Conservation (phyloP, 1,139 yeast species). For the Candida sp. region DNA sequence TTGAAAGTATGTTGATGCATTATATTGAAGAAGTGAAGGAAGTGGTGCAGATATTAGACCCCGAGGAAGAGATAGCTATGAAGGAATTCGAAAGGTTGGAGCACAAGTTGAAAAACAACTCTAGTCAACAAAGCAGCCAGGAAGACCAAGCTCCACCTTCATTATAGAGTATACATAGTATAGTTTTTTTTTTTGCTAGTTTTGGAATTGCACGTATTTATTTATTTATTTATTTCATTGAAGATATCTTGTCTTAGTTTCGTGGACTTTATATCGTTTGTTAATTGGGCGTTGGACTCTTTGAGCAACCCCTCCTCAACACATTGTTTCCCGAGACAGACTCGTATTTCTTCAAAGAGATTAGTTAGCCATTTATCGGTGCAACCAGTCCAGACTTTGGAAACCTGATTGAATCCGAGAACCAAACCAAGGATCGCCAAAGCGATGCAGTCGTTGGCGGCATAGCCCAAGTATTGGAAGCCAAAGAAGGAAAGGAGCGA, state of each 20-base stretch:
- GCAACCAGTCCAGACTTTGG: slow-evolving; percentile 40
- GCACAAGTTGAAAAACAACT: slow-evolving; percentile 31
- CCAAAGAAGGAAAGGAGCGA: slow-evolving; percentile 34
- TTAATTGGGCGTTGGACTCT: slow-evolving; percentile 31
- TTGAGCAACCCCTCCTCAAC: slow-evolving; percentile 42
- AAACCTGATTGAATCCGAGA: slow-evolving; percentile 47
- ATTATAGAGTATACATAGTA: slow-evolving; percentile 25
- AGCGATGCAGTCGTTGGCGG: slow-evolving; percentile 37
- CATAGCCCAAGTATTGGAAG: slow-evolving; percentile 39
- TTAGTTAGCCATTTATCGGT: slow-evolving; percentile 30
- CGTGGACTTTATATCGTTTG: slow-evolving; percentile 23
- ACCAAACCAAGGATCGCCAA: slow-evolving; percentile 45
- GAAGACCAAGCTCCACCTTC: slow-evolving; percentile 33
- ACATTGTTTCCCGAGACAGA: slow-evolving; percentile 40
- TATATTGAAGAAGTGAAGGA: slow-evolving; percentile 83
- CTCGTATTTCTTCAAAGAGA: slow-evolving; percentile 39
- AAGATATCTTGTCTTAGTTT: slow-evolving; percentile 23
- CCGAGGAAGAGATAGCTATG: slow-evolving; percentile 56
- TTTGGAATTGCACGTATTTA: slow-evolving; percentile 12
- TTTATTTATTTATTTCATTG: slow-evolving; percentile 16
- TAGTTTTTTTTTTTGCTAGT: too few relatives aligned
- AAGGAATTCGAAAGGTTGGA: slow-evolving; percentile 76
- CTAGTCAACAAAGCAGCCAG: not conserved
- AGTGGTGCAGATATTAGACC: slow-evolving; percentile 66
- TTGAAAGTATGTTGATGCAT: slow-evolving; percentile 84